Evolutionary conservation across 176 grass and related monocot species (phyloP).

Genomic region (Hsuehochloa calcarea): DNA sequence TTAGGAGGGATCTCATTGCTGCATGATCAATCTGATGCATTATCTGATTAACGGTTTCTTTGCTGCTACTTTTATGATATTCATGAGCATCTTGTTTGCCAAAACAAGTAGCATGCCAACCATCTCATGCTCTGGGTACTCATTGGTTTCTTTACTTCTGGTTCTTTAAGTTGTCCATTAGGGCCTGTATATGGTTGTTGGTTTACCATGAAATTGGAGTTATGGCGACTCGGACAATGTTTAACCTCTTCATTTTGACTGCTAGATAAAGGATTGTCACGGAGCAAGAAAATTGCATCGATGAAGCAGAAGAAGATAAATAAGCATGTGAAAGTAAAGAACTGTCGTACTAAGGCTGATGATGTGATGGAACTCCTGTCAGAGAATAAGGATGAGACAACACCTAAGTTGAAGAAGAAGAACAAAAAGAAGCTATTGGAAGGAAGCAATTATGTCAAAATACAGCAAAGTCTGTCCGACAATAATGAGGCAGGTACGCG

Average conservation of each 20-base stretch:
- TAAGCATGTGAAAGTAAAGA: constrained; percentile 46
- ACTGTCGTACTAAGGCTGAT: not conserved
- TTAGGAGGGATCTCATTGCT: not conserved
- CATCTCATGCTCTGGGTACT: not conserved
- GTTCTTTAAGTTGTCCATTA: constrained; percentile 3
- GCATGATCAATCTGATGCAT: not conserved
- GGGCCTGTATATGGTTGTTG: not conserved
- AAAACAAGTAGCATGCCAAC: not conserved
- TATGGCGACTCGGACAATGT: not conserved
- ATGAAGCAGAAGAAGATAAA: constrained; percentile 48
- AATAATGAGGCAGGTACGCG: constrained; percentile 23
- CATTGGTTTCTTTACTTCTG: not conserved
- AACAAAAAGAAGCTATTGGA: constrained; percentile 46
- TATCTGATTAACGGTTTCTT: not conserved
- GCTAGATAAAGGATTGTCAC: constrained; percentile 34
- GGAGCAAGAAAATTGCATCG: constrained; percentile 31
- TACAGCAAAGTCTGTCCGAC: constrained; percentile 18
- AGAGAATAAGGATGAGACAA: constrained; percentile 23
- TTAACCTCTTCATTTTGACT: constrained; percentile 14
- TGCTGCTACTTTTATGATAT: not conserved
- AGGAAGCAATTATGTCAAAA: constrained; percentile 20
- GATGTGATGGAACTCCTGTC: constrained; percentile 28
- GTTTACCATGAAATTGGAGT: no score
- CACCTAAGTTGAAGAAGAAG: constrained; percentile 38
- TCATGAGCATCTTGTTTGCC: not conserved